Conservation (phyloP, 23 red algal genomes). For the Gracilariopsis chorda region DNA sequence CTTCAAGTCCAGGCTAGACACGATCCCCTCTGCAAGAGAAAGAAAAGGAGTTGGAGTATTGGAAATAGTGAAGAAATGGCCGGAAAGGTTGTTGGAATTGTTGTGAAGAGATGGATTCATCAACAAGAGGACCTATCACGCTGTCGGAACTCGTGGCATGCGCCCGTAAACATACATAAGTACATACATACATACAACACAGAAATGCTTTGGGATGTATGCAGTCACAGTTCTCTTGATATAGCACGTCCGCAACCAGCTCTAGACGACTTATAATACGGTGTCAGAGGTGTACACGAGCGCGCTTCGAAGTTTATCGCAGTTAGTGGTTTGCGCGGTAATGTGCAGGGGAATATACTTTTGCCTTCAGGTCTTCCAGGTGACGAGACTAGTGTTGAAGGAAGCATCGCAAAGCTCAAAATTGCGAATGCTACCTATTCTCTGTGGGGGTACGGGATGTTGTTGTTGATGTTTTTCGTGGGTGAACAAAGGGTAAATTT, state of each 20-base stretch:
- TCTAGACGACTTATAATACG: conserved; percentile 93
- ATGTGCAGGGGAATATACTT: conserved; percentile 92
- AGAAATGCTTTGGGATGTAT: conserved; percentile 87
- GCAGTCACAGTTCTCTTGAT: conserved; percentile 78
- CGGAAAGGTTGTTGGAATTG: no score
- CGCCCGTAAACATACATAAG: no score
- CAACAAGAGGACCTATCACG: no score
- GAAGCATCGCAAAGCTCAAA: conserved; percentile 71
- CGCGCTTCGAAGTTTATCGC: conserved; percentile 95
- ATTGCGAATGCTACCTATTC: conserved; percentile 92
- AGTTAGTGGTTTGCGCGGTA: conserved; percentile 73
- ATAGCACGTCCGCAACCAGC: conserved; percentile 57
- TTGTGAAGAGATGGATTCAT: no score
- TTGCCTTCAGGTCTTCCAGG: conserved; percentile 91
- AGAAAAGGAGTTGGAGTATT: no score
- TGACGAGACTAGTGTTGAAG: conserved; percentile 88
- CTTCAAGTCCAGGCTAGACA: no score
- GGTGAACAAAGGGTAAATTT: no score
- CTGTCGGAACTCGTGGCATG: no score
- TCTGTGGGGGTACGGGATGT: conserved; percentile 96
- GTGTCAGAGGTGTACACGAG: conserved; percentile 90
- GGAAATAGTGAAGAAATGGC: no score
- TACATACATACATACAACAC: conserved; percentile 96
- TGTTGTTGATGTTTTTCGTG: conserved; percentile 91
- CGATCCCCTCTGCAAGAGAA: no score